A percentile compares a stretch with the other conserved stretches of the same genome.
Conservation (phyloP, 2,329 filamentous ascomycete genomes). For the Cladophialophora chaetospira region DNA sequence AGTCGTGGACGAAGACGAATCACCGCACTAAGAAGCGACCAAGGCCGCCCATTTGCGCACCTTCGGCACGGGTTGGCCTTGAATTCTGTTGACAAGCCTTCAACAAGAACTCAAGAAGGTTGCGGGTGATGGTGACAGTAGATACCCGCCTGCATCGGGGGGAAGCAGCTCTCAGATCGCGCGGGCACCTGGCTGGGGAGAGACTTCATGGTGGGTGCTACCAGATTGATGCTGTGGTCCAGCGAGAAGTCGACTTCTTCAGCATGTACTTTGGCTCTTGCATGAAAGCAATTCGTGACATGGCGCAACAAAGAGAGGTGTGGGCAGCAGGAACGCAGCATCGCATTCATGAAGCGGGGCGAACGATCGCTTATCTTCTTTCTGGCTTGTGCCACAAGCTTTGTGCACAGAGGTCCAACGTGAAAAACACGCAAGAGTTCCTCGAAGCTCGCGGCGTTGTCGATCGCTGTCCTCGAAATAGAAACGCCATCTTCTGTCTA, state of each 20-base stretch:
- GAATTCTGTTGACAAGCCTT: not conserved
- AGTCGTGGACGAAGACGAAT: not conserved
- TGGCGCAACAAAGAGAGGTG: not conserved
- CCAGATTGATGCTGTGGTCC: no score
- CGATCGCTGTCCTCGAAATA: slow-evolving; percentile 1
- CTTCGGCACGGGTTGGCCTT: not conserved
- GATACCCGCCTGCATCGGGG: not conserved
- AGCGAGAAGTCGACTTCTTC: not conserved
- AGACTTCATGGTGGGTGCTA: no score
- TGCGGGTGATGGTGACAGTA: slow-evolving; percentile 2
- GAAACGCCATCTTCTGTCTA: not conserved
- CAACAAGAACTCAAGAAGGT: not conserved
- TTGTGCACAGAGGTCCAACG: not conserved
- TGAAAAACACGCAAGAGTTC: not conserved
- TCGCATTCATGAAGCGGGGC: not conserved
- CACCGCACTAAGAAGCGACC: not conserved
- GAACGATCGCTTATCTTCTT: not conserved
- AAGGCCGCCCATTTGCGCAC: not conserved
- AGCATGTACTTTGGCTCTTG: not conserved
- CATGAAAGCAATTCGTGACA: not conserved
- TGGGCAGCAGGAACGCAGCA: not conserved
- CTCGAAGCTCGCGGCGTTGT: not conserved
- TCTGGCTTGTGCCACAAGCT: slow-evolving; percentile 5
- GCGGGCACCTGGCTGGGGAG: not conserved
- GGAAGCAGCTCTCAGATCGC: not conserved